These are phyloP conservation scores for Pyrenula massariospora DNA, from an alignment of 495 filamentous ascomycete species.

Conservation along the genomic window DNA sequence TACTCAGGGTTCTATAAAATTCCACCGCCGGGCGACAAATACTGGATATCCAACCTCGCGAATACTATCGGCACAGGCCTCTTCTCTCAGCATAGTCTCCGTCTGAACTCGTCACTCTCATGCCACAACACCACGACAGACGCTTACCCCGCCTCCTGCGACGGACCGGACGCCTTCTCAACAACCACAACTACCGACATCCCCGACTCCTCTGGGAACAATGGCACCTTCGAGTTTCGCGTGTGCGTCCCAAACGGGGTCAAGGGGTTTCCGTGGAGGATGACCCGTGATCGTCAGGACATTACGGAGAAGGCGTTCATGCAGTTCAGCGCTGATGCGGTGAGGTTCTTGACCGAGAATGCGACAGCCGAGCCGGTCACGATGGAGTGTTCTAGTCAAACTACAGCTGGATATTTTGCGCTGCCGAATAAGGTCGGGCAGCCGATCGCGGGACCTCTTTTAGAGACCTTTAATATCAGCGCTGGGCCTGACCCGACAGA, in stretches of 20 bases:
- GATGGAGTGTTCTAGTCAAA: neutral
- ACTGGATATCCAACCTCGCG: neutral
- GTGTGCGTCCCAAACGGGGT: neutral
- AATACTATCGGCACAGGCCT: neutral
- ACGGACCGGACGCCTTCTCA: neutral
- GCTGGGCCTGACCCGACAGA: neutral
- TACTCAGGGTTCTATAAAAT: neutral
- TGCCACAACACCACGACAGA: neutral
- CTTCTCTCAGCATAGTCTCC: neutral
- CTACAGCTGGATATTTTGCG: neutral
- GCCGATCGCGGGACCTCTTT: neutral
- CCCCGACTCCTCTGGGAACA: neutral
- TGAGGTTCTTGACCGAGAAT: neutral
- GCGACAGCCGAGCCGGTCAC: neutral
- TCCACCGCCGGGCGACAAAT: neutral
- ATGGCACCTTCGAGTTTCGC: neutral
- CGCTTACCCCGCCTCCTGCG: neutral
- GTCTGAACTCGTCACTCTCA: neutral
- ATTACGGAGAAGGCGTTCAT: neutral
- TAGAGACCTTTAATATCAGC: neutral
- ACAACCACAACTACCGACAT: neutral
- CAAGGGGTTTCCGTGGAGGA: neutral
- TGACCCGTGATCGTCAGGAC: neutral
- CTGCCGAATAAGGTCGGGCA: neutral
- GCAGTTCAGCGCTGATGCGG: neutral